phyloP scores from a whole-genome alignment of 2,329 filamentous ascomycete genomes.

The Aspergillus sergii region DNA sequence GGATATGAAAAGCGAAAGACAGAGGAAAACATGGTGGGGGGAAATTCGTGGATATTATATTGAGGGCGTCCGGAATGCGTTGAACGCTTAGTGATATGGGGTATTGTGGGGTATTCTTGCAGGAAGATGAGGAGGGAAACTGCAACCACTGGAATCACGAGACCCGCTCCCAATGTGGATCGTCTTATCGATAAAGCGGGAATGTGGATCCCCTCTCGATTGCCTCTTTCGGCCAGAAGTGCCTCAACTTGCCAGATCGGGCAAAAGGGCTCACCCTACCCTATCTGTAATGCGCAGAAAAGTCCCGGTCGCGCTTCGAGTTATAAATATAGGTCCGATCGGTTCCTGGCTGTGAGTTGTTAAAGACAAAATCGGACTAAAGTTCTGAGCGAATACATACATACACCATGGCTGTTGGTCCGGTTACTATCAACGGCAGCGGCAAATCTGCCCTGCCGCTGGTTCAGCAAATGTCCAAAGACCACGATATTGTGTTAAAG shows the following conservation, averaged over 20 bases:
- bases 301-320: not conserved
- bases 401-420: conserved; percentile 25
- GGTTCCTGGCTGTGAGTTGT: not conserved
- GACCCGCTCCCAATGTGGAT: not conserved
- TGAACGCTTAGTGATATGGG: not conserved
- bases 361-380: not conserved
- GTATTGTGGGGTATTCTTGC: not conserved
- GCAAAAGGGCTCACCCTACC: conserved; percentile 14
- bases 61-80: not conserved
- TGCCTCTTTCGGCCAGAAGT: conserved; percentile 14
- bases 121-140: not conserved
- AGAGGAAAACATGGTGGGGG: not conserved
- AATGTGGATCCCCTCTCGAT: not conserved
- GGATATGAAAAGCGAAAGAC: not conserved
- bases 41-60: not conserved
- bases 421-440: conserved; percentile 11
- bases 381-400: not conserved
- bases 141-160: not conserved
- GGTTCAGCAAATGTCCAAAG: conserved; percentile 25
- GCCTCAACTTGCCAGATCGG: conserved; percentile 20
- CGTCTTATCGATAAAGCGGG: not conserved
- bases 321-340: conserved; percentile 9
- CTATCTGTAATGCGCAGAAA: not conserved
- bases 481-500: conserved; percentile 57
- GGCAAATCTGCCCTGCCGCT: conserved; percentile 23